These are phyloP conservation scores for Termitomyces sp. DNA, from an alignment of 768 basidiomycete species.

Conservation along the genomic window DNA sequence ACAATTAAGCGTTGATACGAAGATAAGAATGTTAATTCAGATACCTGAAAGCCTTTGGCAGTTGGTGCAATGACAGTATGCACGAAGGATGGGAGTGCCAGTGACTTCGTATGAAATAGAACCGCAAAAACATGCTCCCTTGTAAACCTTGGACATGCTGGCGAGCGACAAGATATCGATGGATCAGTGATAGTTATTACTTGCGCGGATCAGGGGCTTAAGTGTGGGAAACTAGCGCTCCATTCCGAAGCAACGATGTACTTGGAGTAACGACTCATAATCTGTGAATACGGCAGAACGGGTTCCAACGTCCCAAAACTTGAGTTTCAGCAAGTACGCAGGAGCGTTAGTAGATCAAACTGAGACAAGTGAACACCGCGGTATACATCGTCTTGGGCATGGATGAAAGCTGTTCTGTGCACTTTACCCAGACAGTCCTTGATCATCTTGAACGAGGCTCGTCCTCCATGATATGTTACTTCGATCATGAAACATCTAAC, in stretches of 20 bases:
- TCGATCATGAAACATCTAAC: neutral
- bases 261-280: neutral
- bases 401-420: neutral
- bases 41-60: slow-evolving; percentile 59
- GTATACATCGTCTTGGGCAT: neutral
- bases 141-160: slow-evolving; percentile 19
- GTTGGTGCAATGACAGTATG: slow-evolving; percentile 67
- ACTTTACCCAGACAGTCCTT: neutral
- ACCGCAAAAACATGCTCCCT: slow-evolving; percentile 61
- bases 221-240: neutral
- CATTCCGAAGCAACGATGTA: neutral
- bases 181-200: neutral
- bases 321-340: neutral
- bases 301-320: neutral
- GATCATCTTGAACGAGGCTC: neutral
- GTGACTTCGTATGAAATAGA: slow-evolving; percentile 40
- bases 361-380: neutral
- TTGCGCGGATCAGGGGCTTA: neutral
- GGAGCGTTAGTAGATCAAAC: neutral
- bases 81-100: slow-evolving; percentile 47
- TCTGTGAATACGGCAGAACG: neutral
- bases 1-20: neutral
- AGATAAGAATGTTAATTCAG: slow-evolving; percentile 7
- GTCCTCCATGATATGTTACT: no score
- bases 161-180: neutral